A percentile compares a stretch with the other conserved stretches of the same genome.
phyloP scores from a whole-genome alignment of 768 basidiomycete genomes.

The Tricholoma saponaceum region DNA sequence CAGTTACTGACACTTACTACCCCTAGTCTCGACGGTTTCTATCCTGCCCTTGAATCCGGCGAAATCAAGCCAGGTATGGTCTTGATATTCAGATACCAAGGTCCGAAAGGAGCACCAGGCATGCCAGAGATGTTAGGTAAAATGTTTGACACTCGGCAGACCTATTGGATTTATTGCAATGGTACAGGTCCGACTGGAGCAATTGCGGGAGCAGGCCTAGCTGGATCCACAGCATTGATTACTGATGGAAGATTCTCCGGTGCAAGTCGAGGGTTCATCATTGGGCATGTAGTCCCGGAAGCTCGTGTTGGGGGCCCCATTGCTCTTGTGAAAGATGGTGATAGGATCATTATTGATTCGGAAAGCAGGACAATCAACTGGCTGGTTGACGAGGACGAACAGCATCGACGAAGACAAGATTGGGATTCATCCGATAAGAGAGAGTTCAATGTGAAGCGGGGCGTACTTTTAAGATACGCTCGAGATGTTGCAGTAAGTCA shows the following conservation, averaged over 20 bases:
- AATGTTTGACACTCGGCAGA: background rate
- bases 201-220: conserved; percentile 80
- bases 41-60: conserved; percentile 66
- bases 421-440: conserved; percentile 70
- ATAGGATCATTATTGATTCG: conserved; percentile 72
- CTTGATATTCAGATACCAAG: conserved; percentile 83
- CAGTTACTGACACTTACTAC: background rate
- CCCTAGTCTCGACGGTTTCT: conserved; percentile 61
- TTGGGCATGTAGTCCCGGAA: conserved; percentile 56
- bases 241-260: conserved; percentile 91
- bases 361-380: conserved; percentile 63
- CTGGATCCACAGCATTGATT: conserved; percentile 73
- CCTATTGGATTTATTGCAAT: conserved; percentile 1
- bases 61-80: conserved; percentile 75
- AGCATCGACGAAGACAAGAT: conserved; percentile 51
- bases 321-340: conserved; percentile 81
- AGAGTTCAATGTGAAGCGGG: conserved; percentile 65
- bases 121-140: conserved; percentile 75
- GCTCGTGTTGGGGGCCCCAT: conserved; percentile 84
- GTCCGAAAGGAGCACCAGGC: conserved; percentile 88
- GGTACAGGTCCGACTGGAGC: conserved; percentile 72
- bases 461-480: conserved; percentile 76
- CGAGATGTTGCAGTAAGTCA: conserved; percentile 80
- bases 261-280: conserved; percentile 55
- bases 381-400: conserved; percentile 66